phyloP scores from a whole-genome alignment of 306 rosid species.

The Dalbergia oliveri region DNA sequence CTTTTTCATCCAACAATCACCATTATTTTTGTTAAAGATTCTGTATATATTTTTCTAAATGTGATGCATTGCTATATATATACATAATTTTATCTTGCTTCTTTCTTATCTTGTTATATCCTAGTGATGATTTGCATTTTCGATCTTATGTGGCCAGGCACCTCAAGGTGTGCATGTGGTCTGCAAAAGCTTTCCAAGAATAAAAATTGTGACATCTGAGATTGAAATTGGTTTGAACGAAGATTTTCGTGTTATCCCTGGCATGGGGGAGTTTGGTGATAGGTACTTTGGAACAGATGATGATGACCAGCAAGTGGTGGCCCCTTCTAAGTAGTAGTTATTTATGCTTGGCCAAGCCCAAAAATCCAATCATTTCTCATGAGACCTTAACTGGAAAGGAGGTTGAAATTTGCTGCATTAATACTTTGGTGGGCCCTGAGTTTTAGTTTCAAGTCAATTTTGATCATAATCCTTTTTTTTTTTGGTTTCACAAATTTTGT shows the following conservation, averaged over 20 bases:
- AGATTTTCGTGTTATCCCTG: constrained; percentile 91
- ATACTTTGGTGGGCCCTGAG: constrained; percentile 38
- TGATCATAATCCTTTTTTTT: constrained; percentile 37
- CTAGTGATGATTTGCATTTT: constrained; percentile 5
- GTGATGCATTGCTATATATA: no score
- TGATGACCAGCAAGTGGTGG: constrained; percentile 63
- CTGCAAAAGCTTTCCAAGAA: constrained; percentile 89
- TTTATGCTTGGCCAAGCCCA: constrained; percentile 21
- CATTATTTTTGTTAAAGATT: no score
- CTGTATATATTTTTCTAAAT: no score
- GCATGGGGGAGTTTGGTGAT: constrained; percentile 99
- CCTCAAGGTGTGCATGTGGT: constrained; percentile 94
- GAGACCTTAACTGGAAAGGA: constrained; percentile 30
- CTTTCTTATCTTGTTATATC: constrained; percentile 17
- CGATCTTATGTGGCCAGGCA: constrained; percentile 67
- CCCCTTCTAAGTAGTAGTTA: constrained; percentile 56
- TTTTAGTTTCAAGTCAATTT: constrained; percentile 53
- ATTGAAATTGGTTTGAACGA: constrained; percentile 82
- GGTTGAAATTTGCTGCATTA: constrained; percentile 38
- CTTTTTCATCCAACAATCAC: no score
- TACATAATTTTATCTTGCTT: background rate
- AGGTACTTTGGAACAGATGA: constrained; percentile 98
- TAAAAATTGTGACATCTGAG: constrained; percentile 98
- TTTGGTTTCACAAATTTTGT: constrained; percentile 45
- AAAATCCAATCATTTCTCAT: constrained; percentile 44